These are phyloP conservation scores for Vigna nakashimae DNA, from an alignment of 306 rosid genomes.

Conservation along the genomic window DNA sequence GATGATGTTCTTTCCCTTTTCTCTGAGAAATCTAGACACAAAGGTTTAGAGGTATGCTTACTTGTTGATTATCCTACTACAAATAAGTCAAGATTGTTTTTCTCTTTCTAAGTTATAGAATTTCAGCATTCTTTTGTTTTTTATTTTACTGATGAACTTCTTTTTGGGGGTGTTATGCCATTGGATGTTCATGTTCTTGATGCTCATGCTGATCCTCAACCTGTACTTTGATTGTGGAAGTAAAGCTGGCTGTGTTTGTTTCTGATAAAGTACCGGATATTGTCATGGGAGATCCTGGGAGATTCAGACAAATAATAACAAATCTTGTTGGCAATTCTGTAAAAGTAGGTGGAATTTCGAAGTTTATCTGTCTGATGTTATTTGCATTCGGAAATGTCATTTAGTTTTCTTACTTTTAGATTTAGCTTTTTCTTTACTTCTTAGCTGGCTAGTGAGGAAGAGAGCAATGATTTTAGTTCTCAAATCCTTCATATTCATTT, in stretches of 20 bases:
- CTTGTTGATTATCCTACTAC: conserved; percentile 27
- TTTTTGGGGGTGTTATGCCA: conserved; percentile 34
- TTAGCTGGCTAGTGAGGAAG: not conserved
- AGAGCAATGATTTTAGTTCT: conserved; percentile 18
- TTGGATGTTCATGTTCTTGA: conserved; percentile 36
- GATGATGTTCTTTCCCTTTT: conserved; percentile 93
- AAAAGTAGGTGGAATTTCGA: conserved; percentile 60
- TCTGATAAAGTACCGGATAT: conserved; percentile 84
- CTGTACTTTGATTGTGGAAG: conserved; percentile 45
- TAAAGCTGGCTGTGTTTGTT: conserved; percentile 89
- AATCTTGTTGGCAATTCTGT: conserved; percentile 95
- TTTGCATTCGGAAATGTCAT: conserved; percentile 13
- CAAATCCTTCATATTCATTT: conserved; percentile 3
- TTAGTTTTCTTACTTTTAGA: not conserved
- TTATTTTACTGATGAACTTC: conserved; percentile 11
- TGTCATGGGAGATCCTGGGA: conserved; percentile 90
- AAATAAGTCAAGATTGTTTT: conserved; percentile 3
- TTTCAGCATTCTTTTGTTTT: not conserved
- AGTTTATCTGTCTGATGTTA: not conserved
- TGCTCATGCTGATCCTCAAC: conserved; percentile 9
- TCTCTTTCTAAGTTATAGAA: not conserved
- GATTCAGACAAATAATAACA: conserved; percentile 92
- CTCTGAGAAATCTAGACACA: conserved; percentile 89
- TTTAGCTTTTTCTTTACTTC: not conserved
- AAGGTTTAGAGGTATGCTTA: conserved; percentile 76